A percentile compares a stretch with the other conserved stretches of the same genome.
Conservation (phyloP, 148 eudicot genomes). For the Camellia sinensis region DNA sequence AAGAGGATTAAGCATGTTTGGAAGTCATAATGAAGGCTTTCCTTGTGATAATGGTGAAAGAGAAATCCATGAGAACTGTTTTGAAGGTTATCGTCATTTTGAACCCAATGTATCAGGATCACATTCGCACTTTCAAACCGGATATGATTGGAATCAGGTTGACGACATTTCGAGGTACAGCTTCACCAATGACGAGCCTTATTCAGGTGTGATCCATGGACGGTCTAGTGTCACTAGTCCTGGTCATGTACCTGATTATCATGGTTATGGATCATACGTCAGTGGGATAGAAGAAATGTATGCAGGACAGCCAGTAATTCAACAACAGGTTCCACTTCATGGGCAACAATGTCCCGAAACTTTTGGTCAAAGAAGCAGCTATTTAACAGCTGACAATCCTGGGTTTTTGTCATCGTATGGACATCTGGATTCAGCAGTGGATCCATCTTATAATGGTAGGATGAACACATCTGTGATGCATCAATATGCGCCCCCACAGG, state of each 20-base stretch:
- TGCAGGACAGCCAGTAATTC: too few species aligned
- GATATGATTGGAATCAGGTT: slow-evolving; percentile 12
- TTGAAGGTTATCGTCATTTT: neutral
- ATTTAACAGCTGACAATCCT: slow-evolving; percentile 14
- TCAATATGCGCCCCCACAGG: slow-evolving; percentile 33
- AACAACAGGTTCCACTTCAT: too few species aligned
- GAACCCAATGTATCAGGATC: slow-evolving; percentile 5
- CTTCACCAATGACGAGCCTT: slow-evolving; percentile 18
- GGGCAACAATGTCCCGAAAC: too few species aligned
- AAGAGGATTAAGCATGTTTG: slow-evolving; percentile 4
- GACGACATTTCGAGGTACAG: slow-evolving; percentile 13
- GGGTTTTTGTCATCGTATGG: slow-evolving; percentile 17
- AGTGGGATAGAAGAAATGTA: too few species aligned
- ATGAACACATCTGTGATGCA: slow-evolving; percentile 34
- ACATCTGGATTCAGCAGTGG: slow-evolving; percentile 8
- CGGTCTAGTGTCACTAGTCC: slow-evolving; percentile 6
- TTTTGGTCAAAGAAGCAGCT: slow-evolving; percentile 22
- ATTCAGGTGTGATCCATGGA: slow-evolving; percentile 11
- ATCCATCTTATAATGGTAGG: neutral
- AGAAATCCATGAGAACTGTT: slow-evolving; percentile 16
- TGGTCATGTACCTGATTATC: neutral
- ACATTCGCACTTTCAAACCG: slow-evolving; percentile 14
- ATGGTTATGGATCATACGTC: too few species aligned
- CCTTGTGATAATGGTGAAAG: slow-evolving; percentile 13
- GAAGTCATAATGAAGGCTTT: slow-evolving; percentile 24